phyloP scores from a whole-genome alignment of 805 yeast species.

The Naumovozyma dairenensis region DNA sequence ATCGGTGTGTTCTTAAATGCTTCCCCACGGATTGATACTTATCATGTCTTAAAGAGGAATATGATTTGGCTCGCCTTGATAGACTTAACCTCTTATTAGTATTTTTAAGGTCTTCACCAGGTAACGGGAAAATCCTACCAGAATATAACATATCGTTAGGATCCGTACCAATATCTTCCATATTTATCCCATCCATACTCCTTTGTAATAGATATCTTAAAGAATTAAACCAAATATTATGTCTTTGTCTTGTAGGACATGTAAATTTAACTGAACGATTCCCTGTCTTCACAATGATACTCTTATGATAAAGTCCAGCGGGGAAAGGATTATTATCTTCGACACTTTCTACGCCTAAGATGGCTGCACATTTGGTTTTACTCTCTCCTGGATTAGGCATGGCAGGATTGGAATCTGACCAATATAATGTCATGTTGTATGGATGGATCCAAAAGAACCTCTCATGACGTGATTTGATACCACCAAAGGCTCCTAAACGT shows the following conservation, averaged over 20 bases:
- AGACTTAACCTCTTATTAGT: conserved; percentile 12
- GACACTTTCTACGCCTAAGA: conserved; percentile 66
- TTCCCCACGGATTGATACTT: conserved; percentile 2
- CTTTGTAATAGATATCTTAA: conserved; percentile 64
- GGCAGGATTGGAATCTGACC: conserved; percentile 79
- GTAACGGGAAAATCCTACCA: conserved; percentile 23
- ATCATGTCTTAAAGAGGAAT: conserved; percentile 1
- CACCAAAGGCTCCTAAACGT: conserved; percentile 63
- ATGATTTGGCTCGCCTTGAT: conserved; percentile 7
- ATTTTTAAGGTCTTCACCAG: conserved; percentile 14
- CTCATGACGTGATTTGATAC: conserved; percentile 71
- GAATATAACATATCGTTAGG: conserved; percentile 28
- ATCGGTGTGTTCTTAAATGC: not conserved
- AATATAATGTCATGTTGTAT: conserved; percentile 77
- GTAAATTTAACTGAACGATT: conserved; percentile 65
- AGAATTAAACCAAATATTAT: conserved; percentile 85
- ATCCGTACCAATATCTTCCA: conserved; percentile 36
- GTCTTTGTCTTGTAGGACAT: conserved; percentile 79
- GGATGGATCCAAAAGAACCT: conserved; percentile 97
- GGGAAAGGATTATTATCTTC: conserved; percentile 83
- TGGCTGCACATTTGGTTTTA: conserved; percentile 71
- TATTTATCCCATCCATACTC: conserved; percentile 46
- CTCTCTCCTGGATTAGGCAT: conserved; percentile 54
- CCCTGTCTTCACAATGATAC: conserved; percentile 65
- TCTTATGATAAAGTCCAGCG: conserved; percentile 77